phyloP scores from a whole-genome alignment of 2,329 filamentous ascomycete species.

The Trichophyton rubrum region DNA sequence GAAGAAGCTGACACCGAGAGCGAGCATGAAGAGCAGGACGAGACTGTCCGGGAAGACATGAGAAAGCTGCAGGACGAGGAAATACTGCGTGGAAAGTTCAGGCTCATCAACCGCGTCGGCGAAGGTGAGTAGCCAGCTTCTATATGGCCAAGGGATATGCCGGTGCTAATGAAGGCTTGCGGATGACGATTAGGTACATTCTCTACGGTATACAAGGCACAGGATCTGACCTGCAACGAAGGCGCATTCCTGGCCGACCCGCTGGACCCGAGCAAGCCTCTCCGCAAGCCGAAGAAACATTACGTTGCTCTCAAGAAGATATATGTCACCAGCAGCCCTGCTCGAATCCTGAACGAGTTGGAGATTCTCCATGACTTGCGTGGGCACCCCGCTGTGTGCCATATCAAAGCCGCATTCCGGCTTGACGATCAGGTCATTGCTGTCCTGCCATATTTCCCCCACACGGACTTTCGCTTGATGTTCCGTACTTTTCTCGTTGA shows the following conservation, averaged over 20 bases:
- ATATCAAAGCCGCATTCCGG: slow-evolving; percentile 93
- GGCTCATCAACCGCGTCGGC: slow-evolving; percentile 90
- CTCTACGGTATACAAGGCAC: slow-evolving; percentile 96
- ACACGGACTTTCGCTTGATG: slow-evolving; percentile 83
- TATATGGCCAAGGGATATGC: neutral
- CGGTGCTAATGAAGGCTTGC: neutral
- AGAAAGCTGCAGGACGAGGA: slow-evolving; percentile 68
- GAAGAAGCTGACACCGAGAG: slow-evolving; percentile 24
- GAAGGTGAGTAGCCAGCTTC: slow-evolving; percentile 52
- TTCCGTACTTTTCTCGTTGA: slow-evolving; percentile 77
- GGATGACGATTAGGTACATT: slow-evolving; percentile 61
- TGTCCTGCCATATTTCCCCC: slow-evolving; percentile 87
- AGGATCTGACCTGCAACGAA: slow-evolving; percentile 49
- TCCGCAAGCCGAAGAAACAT: slow-evolving; percentile 27
- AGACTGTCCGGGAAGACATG: slow-evolving; percentile 69
- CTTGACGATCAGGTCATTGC: slow-evolving; percentile 90
- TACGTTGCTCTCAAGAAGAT: slow-evolving; percentile 99
- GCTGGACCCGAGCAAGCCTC: slow-evolving; percentile 13
- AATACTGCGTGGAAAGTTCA: slow-evolving; percentile 70
- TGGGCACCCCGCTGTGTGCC: slow-evolving; percentile 74
- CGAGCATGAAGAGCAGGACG: slow-evolving; percentile 27
- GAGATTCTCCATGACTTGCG: slow-evolving; percentile 82
- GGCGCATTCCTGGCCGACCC: slow-evolving; percentile 2
- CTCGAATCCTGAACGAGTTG: slow-evolving; percentile 89
- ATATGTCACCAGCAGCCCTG: slow-evolving; percentile 91